Base-by-base conservation (phyloP, 2,329 filamentous ascomycete species). In the Ophiocordyceps sinensis region DNA sequence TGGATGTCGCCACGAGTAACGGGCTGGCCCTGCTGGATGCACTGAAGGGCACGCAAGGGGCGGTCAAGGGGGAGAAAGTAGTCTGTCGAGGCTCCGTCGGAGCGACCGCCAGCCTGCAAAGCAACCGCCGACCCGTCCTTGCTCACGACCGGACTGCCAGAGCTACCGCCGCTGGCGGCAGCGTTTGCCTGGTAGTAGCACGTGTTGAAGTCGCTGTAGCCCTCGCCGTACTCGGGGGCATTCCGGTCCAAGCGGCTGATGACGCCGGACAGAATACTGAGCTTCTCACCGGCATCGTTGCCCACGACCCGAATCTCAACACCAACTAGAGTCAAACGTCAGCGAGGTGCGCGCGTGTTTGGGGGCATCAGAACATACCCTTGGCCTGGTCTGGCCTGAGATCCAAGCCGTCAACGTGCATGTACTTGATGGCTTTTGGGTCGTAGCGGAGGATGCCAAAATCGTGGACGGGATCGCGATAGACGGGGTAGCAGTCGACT, bases 111-210 rank as follows among this genome's bases (percentile, higher is more conserved):
- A 37, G 91, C 91, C 63, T 98, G 91, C 36, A 98, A 66, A 32
- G 91, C 91, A 42, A 98, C 81, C 5, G 88, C 91, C 56, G 79
- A 82, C 11, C 91, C 91, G 60, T 94, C 85, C 45, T 94, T 83
- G 62, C 95, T 94, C 46, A 98, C 88, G 1, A 98, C 91, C 0
- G 91, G 91, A 77, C 85, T 94, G 47, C 91, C 91, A n/a, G 91
- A 98, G 66, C 86, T 94, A 50, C 91, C 91, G 50, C 91, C 91
- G 59, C 88, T 96, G 3, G 91, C 93, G 5, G 91, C 89, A 4
- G 91, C 93, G 13, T 93, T 94, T 48, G 93, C 91, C 65, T 98
- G 91, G 53, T 96, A 96, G 68, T 98, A 98, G 59, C 94, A 80
- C 39, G 75, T 81, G 59, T 82, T 98, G 75, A 98, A 98, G 59